phyloP scores from a whole-genome alignment of 2,329 filamentous ascomycete genomes.

The Colletotrichum echinochloae region DNA sequence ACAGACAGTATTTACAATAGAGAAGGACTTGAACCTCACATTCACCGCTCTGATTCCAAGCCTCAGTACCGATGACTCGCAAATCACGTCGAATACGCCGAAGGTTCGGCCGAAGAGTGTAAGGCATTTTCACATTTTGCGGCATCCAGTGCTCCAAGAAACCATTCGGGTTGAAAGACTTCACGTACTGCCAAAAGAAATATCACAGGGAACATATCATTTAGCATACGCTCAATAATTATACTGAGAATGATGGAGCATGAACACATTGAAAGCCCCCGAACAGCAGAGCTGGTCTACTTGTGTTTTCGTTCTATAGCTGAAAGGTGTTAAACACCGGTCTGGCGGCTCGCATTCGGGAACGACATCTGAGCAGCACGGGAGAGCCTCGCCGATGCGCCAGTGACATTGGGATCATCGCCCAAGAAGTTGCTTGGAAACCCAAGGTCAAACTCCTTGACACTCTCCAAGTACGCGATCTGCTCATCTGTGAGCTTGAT shows the following conservation, averaged over 20 bases:
- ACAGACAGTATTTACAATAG: too few species aligned
- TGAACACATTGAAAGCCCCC: background rate
- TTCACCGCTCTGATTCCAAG: background rate
- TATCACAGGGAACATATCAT: slow-evolving; percentile 4
- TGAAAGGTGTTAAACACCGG: background rate
- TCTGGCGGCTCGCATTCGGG: slow-evolving; percentile 28
- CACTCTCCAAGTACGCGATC: slow-evolving; percentile 65
- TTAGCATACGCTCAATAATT: slow-evolving; percentile 5
- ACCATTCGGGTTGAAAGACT: background rate
- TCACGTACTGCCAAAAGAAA: slow-evolving; percentile 5
- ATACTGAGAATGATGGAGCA: background rate
- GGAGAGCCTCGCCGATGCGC: slow-evolving; percentile 16
- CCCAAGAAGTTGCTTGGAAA: slow-evolving; percentile 63
- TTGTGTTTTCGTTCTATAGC: background rate
- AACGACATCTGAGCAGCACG: slow-evolving; percentile 34
- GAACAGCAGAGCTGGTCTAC: background rate
- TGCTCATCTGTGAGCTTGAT: slow-evolving; percentile 64
- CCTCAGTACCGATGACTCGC: background rate
- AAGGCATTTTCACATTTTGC: slow-evolving; percentile 11
- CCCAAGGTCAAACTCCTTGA: slow-evolving; percentile 65
- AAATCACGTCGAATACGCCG: slow-evolving; percentile 9
- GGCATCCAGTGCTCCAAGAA: background rate
- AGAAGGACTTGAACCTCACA: too few species aligned
- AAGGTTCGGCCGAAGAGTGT: background rate
- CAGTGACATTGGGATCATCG: slow-evolving; percentile 43